Conservation (phyloP, 768 basidiomycete species). For the Pisolithus sp. region DNA sequence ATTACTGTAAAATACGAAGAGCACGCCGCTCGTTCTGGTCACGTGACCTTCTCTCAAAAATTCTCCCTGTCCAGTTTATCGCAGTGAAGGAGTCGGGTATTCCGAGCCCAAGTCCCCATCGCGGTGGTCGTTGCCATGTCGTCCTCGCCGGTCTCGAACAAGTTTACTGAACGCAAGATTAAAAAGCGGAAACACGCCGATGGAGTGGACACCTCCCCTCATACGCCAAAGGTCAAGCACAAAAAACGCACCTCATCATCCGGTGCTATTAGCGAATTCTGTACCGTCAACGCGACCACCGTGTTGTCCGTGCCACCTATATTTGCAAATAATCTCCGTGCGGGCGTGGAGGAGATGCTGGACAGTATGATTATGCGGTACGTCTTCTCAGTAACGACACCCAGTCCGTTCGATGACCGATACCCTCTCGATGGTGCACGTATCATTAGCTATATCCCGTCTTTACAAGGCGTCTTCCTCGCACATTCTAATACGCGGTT, state of each 20-base stretch:
- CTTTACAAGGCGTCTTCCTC: constrained; percentile 81
- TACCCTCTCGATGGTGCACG: constrained; percentile 2
- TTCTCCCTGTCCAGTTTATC: not conserved
- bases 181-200: constrained; percentile 49
- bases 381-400: constrained; percentile 14
- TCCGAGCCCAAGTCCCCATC: not conserved
- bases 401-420: constrained; percentile 4
- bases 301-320: constrained; percentile 74
- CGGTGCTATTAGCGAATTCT: constrained; percentile 43
- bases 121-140: not conserved
- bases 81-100: no score
- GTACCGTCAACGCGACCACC: constrained; percentile 56
- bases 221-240: constrained; percentile 31
- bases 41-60: not conserved
- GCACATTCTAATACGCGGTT: constrained; percentile 78
- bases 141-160: not conserved
- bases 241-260: constrained; percentile 31
- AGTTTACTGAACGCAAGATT: constrained; percentile 1
- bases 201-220: constrained; percentile 10
- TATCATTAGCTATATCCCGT: constrained; percentile 68
- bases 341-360: constrained; percentile 81
- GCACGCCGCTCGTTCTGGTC: not conserved
- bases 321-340: constrained; percentile 65
- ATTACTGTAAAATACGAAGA: no score
- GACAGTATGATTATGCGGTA: constrained; percentile 96